Conservation (phyloP, 768 basidiomycete genomes). For the Mrakia hoshinonis region DNA sequence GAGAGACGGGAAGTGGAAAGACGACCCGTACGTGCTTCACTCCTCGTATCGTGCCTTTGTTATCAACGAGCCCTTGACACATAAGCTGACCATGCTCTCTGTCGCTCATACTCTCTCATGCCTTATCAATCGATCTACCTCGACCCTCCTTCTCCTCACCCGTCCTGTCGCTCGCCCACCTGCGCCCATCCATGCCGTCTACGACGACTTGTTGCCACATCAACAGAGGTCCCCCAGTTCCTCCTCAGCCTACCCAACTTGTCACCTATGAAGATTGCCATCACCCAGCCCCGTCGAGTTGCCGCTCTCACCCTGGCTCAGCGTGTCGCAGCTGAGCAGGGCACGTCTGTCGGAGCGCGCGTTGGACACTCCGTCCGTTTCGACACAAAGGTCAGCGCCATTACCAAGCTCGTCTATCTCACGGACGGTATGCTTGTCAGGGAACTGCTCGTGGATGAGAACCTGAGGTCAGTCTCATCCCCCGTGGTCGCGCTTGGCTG, state of each 20-base stretch:
- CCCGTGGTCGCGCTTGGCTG: not conserved
- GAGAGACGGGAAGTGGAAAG: constrained; percentile 30
- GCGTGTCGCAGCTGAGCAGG: constrained; percentile 27
- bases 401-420: constrained; percentile 19
- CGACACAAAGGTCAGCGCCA: constrained; percentile 20
- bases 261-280: constrained; percentile 8
- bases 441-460: constrained; percentile 18
- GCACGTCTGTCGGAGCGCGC: constrained; percentile 20
- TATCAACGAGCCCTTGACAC: not conserved
- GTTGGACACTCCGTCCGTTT: constrained; percentile 28
- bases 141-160: not conserved
- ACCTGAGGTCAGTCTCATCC: constrained; percentile 4
- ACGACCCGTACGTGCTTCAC: constrained; percentile 31
- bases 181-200: too few relatives aligned
- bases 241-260: constrained; percentile 14
- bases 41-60: not conserved
- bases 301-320: constrained; percentile 23
- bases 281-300: constrained; percentile 28
- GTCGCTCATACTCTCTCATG: not conserved
- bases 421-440: constrained; percentile 30
- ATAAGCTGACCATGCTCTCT: not conserved
- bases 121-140: not conserved
- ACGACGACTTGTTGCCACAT: not conserved
- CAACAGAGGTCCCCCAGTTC: constrained; percentile 29
- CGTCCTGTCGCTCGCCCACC: not conserved